Conservation (phyloP, 768 basidiomycete genomes). For the Tylopilus felleus region DNA sequence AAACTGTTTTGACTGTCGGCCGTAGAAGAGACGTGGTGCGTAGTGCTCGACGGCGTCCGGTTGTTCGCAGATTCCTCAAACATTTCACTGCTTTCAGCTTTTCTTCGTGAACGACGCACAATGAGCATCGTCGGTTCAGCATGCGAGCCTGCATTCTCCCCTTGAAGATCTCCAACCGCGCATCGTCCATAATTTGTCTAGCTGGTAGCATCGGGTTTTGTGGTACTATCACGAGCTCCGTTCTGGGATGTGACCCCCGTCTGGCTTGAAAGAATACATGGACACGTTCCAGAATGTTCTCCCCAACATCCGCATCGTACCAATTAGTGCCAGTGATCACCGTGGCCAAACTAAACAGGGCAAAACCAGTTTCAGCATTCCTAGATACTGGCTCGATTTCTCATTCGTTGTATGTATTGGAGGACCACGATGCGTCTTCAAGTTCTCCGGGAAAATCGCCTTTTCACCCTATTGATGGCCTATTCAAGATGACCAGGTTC, state of each 20-base stretch:
- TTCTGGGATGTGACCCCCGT: background rate
- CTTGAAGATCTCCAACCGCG: too few relatives aligned
- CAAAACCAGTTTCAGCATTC: background rate
- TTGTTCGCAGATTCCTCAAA: background rate
- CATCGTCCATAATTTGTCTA: too few relatives aligned
- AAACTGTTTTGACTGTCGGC: background rate
- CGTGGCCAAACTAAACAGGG: too few relatives aligned
- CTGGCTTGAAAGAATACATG: too few relatives aligned
- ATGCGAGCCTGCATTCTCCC: background rate
- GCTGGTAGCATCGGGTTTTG: background rate
- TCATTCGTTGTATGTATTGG: too few relatives aligned
- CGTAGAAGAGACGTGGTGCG: background rate
- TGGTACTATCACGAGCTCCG: background rate
- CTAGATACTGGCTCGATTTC: background rate
- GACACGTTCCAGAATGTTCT: background rate
- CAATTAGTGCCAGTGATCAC: too few relatives aligned
- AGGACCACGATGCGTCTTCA: too few relatives aligned
- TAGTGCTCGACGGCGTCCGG: background rate
- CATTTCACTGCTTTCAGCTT: background rate
- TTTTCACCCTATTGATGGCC: too few relatives aligned
- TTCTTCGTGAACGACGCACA: too few relatives aligned
- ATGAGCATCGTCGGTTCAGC: background rate
- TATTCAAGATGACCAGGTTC: too few relatives aligned
- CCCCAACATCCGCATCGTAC: too few relatives aligned
- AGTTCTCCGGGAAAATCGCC: too few relatives aligned